Base-by-base conservation (phyloP, 805 yeast species). In the Wickerhamiella shivajii region DNA sequence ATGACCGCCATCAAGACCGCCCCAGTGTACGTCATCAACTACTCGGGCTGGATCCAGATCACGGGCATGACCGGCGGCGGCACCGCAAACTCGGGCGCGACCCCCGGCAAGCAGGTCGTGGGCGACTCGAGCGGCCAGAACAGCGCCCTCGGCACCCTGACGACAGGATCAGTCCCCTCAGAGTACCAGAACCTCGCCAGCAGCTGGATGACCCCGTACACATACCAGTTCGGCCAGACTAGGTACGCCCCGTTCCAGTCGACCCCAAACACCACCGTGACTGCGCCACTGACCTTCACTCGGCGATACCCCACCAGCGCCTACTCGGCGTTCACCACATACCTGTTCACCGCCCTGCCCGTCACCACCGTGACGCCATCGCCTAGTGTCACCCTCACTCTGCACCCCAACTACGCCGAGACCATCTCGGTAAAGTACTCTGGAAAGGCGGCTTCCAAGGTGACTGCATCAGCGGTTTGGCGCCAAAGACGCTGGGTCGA, bases 231-330 rank as follows among this genome's bases (percentile, higher is more conserved):
- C 0, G 94, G 94, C 19, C 55, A 45, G 14, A 70, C 79, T 7
- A 68, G 85, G 46, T 80, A 58, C 54, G 96, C 97, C 1, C 95
- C 96, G 34, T 81, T 84, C 94, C 96, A 85, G 58, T 52, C 63
- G 39, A 94, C 83, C 56, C 96, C 98, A 5, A 79, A 76, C 3
- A 49, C 77, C 1, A 59, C 57, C 7, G 69, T 83, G 17, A 78
- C 93, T 1, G 69, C 62, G 24, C 37, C 44, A 11, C 30, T 46
- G 37, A 64, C 76, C 7, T 77, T 85, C 75, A 52, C 76, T 8
- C 66, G 74, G 44, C 62, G 71, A 43, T 74, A 56, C 52, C 72
- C 87, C 12, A 69, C 93, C 1, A 69, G 81, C 35, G 61, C 78
- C 0, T 78, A 69, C 35, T 67, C 79, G 0, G 69, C 68, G 45